Evolutionary conservation across 208 protist genomes (phyloP), one percentile per base, ranked within the genome.

Genomic region (Crithidia bombi): DNA sequence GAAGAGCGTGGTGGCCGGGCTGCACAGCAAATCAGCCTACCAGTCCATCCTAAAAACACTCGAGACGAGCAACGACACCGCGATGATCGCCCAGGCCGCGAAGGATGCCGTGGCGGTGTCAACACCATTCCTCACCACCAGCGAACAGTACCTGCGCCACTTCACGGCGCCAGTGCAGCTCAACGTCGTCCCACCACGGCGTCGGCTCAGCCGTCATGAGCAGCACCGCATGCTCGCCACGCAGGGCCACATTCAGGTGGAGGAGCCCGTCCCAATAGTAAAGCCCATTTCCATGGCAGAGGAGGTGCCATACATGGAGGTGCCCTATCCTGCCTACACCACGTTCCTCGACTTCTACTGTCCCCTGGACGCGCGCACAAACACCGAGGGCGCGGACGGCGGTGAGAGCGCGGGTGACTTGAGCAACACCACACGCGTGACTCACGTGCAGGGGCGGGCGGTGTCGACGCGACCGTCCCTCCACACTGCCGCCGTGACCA

Each of bases 81-180:
- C 44, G 11, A 57, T 64, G 26, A 81, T 95, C 28, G 83, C 87
- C 23, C 44, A 49, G 15, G 76, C 78, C 30, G 90, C 90, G 5
- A 56, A 66, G 35, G 70, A 74, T n/a, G 87, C 82, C 10, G 86
- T 92, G 35, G 75, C 25, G 30, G 78, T 78, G 26, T 66, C 81
- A 11, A 73, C 63, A 26, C 33, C 62, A 4, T 65, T 65, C n/a
- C 78, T 95, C 43, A 86, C 81, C 4, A 65, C 75, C 28, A 95
- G 85, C 43, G 90, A 95, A 64, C 72, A 64, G 57, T 92, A 79
- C 70, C 79, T 95, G 25, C 77, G 85, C 38, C 69, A 83, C 17
- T 95, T 95, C 76, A 93, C 87, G 10, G 51, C 79, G 1, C 90
- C 90, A 32, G 90, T 95, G 57, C 86, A 89, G 64, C 65, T 95